Base-by-base conservation (phyloP, 2,329 filamentous ascomycete genomes). In the Aureobasidium vineae region DNA sequence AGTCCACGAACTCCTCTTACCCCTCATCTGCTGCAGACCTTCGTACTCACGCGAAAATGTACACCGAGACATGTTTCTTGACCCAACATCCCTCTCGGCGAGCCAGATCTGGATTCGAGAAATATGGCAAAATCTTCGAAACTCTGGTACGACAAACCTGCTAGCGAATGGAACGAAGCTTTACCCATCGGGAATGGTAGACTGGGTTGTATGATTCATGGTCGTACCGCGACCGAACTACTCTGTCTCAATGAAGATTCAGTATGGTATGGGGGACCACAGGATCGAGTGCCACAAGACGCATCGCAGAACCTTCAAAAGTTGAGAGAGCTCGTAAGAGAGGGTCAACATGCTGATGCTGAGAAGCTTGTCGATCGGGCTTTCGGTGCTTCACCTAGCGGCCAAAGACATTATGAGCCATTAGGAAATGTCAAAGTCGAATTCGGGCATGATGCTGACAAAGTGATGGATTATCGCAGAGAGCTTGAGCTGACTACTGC, bases 171-270 rank as follows among this genome's bases (percentile, higher is more conserved):
- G 77, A 72, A 77, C 60, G 73, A 79, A 66, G 78, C 79, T 31
- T 72, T 83, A 1, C 81, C 81, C 1, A 74, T 84, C 57, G 81
- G 82, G 11, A 84, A 84, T 70, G 82, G 82, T 26, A 77, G 81
- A 56, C 71, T 80, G 1, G 79, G 79, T 5, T 76, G 74, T 16
- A 82, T 83, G 80, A 72, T 82, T 11, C 79, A 81, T 71, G 80
- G 81, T 31, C 75, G 78, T 28, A 78, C 79, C 5, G 70, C 73
- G 36, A 79, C 74, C 4, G 81, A 83, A 67, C 72, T 79, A 16
- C 70, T 83, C 4, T 77, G 79, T 53, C 72, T 83, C 33, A 83
- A 83, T 59, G 81, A 83, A 68, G 79, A 83, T 67, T 81, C 79
- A 2, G 76, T 81, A 2, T 81, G 79, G 79, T 81, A 80, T 70